Percentiles rank a stretch among this genome's conserved stretches.
phyloP scores from a whole-genome alignment of 2,329 filamentous ascomycete species.

The Cladobotryum mycophilum region DNA sequence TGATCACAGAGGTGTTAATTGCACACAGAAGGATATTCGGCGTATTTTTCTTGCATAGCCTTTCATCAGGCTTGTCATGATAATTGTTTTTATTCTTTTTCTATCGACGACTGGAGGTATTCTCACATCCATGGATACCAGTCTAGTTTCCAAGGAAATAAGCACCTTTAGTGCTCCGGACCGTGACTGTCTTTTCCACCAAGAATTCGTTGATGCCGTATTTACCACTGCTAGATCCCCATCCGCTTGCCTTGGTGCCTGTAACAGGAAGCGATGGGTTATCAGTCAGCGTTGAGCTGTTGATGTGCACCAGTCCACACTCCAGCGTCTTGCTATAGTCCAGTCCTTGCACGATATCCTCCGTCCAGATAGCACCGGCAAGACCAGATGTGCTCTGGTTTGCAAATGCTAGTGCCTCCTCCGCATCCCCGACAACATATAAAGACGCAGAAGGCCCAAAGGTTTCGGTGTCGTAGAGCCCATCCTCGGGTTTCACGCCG shows the following conservation, averaged over 20 bases:
- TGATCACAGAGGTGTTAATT: too few species aligned
- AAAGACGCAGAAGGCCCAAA: conserved; percentile 71
- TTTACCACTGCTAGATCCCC: conserved; percentile 27
- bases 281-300: conserved; percentile 59
- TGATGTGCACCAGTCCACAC: conserved; percentile 61
- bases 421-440: conserved; percentile 57
- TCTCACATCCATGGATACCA: too few species aligned
- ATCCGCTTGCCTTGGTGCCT: conserved; percentile 58
- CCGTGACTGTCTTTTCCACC: too few species aligned
- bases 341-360: conserved; percentile 54
- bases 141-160: too few species aligned
- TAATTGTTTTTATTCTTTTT: too few species aligned
- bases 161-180: too few species aligned
- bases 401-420: conserved; percentile 65
- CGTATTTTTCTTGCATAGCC: too few species aligned
- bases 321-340: conserved; percentile 57
- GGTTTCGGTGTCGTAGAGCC: conserved; percentile 67
- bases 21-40: too few species aligned
- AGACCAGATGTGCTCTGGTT: conserved; percentile 81
- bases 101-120: too few species aligned
- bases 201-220: too few species aligned
- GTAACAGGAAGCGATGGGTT: conserved; percentile 59
- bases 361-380: conserved; percentile 63
- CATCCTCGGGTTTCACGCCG: conserved; percentile 56
- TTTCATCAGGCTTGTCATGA: too few species aligned